These are phyloP conservation scores for Narthecium ossifragum DNA, from an alignment of 106 monocot species.

Conservation along the genomic window DNA sequence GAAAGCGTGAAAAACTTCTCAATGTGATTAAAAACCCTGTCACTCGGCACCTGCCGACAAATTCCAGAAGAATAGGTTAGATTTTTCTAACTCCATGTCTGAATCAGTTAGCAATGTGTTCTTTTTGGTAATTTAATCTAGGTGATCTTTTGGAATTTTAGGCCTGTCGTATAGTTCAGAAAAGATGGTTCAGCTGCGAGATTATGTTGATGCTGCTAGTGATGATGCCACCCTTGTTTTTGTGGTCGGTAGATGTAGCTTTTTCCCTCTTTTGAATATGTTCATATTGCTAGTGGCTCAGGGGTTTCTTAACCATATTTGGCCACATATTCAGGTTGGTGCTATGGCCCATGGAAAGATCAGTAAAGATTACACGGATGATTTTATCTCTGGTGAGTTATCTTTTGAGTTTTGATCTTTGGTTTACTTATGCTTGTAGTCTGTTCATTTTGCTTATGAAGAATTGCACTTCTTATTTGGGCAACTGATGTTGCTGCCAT, in stretches of 20 bases:
- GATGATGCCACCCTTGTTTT: slow-evolving; percentile 75
- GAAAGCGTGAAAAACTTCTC: slow-evolving; percentile 89
- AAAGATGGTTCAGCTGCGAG: slow-evolving; percentile 57
- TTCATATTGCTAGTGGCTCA: background rate
- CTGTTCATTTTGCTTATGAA: too few species aligned
- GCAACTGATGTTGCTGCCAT: too few species aligned
- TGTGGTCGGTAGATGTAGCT: slow-evolving; percentile 47
- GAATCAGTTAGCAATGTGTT: background rate
- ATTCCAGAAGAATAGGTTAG: slow-evolving; percentile 77
- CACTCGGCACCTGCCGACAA: slow-evolving; percentile 72
- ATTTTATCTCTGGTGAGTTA: slow-evolving; percentile 75
- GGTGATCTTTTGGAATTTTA: slow-evolving; percentile 16
- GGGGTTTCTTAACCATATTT: background rate
- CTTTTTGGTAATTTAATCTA: background rate
- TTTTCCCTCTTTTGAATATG: background rate
- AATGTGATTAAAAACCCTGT: slow-evolving; percentile 94
- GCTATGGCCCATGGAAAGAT: slow-evolving; percentile 96
- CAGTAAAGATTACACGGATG: slow-evolving; percentile 64
- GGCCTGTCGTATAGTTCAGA: slow-evolving; percentile 86
- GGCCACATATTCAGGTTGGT: slow-evolving; percentile 49
- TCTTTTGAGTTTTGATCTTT: too few species aligned
- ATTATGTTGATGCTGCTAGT: slow-evolving; percentile 64
- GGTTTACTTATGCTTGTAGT: too few species aligned
- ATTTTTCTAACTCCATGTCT: background rate
- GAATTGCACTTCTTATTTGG: too few species aligned